Conservation (phyloP, 306 rosid species). For the Spatholobus suberectus region DNA sequence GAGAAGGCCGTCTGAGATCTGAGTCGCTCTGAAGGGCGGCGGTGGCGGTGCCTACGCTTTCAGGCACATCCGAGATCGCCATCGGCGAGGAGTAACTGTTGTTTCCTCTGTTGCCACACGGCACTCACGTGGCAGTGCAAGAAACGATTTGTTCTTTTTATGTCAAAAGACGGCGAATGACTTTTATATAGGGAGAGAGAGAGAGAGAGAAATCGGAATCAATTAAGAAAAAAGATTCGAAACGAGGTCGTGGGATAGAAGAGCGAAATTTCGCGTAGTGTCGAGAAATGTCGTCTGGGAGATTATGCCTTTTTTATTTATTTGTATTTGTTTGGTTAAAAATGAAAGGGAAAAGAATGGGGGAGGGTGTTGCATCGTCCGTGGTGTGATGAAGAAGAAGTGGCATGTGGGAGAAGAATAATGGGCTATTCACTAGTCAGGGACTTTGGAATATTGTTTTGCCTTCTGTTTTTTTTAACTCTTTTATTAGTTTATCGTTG, state of each 20-base stretch:
- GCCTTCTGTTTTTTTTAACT: background rate
- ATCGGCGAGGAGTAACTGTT: slow-evolving; percentile 38
- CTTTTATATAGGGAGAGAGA: background rate
- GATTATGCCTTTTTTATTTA: background rate
- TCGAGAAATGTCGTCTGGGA: background rate
- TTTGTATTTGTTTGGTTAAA: background rate
- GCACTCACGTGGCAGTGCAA: slow-evolving; percentile 27
- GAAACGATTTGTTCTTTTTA: background rate
- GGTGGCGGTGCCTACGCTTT: slow-evolving; percentile 37
- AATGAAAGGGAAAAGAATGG: background rate
- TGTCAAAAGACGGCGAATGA: background rate
- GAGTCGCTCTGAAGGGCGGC: slow-evolving; percentile 38
- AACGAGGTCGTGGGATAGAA: slow-evolving; percentile 19
- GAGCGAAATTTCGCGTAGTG: background rate
- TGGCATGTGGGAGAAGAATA: slow-evolving; percentile 3
- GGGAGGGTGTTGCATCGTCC: background rate
- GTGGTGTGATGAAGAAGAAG: slow-evolving; percentile 1
- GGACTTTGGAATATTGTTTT: background rate
- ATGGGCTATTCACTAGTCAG: background rate
- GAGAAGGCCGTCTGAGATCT: slow-evolving; percentile 59
- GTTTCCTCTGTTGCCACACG: background rate
- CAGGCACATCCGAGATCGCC: slow-evolving; percentile 70
- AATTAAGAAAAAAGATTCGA: slow-evolving; percentile 1
- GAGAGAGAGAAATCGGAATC: slow-evolving; percentile 3
- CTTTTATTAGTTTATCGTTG: background rate